A percentile compares a stretch with the other conserved stretches of the same genome.
phyloP scores from a whole-genome alignment of 2,329 filamentous ascomycete species.

The Pseudopyricularia javanii region DNA sequence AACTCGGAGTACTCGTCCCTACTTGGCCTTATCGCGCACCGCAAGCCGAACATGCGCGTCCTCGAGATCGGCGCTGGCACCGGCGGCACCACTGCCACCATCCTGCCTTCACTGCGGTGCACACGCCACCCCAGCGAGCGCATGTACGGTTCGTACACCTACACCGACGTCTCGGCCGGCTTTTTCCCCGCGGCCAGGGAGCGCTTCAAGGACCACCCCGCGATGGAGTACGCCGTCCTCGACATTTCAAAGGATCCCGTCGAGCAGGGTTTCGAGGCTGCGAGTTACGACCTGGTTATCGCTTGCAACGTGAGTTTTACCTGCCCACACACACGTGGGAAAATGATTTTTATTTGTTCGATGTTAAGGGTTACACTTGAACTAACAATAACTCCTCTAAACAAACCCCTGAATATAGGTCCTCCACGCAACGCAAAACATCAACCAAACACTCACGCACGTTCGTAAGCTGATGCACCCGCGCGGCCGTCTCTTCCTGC shows the following conservation, averaged over 20 bases:
- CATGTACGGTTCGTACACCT: conserved; percentile 10
- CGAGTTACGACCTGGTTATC: conserved; percentile 22
- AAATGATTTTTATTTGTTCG: no score
- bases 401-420: no score
- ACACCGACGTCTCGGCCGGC: conserved; percentile 9
- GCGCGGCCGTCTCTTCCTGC: conserved; percentile 23
- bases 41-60: conserved; percentile 17
- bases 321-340: no score
- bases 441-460: conserved; percentile 17
- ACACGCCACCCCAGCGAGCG: conserved; percentile 8
- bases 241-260: conserved; percentile 19
- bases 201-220: conserved; percentile 11
- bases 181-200: conserved; percentile 19
- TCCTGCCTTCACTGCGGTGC: conserved; percentile 7
- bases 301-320: conserved; percentile 24
- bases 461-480: conserved; percentile 21
- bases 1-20: no score
- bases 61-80: conserved; percentile 22
- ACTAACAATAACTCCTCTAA: no score
- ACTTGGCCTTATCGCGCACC: no score
- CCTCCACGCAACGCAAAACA: conserved; percentile 20
- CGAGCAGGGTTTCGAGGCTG: conserved; percentile 19
- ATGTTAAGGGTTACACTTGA: no score
- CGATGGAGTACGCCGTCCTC: conserved; percentile 17
- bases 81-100: conserved; percentile 12